A percentile compares a stretch with the other conserved stretches of the same genome.
Conservation (phyloP, 257 asterid species). For the Ehretia macrophylla region DNA sequence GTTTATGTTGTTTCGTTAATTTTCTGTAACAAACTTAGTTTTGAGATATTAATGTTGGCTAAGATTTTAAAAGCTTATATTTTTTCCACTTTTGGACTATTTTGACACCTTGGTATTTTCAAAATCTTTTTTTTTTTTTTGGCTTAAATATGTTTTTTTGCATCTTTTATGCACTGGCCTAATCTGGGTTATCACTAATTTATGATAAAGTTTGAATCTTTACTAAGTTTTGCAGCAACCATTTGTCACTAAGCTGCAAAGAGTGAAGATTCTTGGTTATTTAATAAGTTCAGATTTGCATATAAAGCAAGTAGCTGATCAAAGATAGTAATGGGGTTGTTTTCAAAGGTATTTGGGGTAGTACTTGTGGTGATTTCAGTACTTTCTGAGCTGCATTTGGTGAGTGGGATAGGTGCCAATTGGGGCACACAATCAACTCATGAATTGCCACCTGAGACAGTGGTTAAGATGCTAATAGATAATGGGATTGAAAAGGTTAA, state of each 20-base stretch:
- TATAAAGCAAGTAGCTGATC: neutral
- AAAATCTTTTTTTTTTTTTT: slow-evolving; percentile 1
- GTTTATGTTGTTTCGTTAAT: neutral
- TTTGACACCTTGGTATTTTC: neutral
- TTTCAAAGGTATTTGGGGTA: slow-evolving; percentile 11
- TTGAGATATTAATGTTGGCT: neutral
- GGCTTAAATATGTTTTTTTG: neutral
- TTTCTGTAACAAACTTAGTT: neutral
- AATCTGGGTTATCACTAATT: neutral
- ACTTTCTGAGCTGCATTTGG: slow-evolving; percentile 26
- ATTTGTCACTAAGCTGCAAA: neutral
- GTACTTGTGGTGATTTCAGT: slow-evolving; percentile 10
- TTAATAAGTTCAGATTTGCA: neutral
- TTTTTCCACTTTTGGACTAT: neutral
- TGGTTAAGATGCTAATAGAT: slow-evolving; percentile 71
- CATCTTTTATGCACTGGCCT: neutral
- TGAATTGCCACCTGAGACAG: slow-evolving; percentile 51
- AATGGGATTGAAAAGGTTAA: slow-evolving; percentile 80
- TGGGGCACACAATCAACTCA: slow-evolving; percentile 87
- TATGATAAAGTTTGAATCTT: neutral
- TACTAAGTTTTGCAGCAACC: neutral
- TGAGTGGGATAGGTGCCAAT: slow-evolving; percentile 71
- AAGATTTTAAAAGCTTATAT: neutral
- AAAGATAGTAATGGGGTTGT: slow-evolving; percentile 16
- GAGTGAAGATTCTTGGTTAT: neutral